Evolutionary conservation across 352 stramenopile species (phyloP).

Genomic region (Pythium scleroteichum): DNA sequence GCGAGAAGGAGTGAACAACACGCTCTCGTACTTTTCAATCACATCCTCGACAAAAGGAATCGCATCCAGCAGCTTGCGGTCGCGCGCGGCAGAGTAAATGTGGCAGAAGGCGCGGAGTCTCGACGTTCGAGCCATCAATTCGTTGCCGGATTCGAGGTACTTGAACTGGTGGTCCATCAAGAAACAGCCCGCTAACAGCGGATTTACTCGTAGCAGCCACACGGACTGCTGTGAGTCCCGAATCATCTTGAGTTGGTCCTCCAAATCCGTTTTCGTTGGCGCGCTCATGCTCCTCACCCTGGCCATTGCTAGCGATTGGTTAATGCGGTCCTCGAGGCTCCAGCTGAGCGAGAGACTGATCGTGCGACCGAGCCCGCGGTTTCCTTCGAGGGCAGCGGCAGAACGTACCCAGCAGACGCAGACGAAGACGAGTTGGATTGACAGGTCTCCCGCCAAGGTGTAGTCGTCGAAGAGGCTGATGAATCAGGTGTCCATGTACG

Average conservation of each 20-base stretch:
- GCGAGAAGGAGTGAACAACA: constrained; percentile 34
- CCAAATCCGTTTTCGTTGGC: constrained; percentile 13
- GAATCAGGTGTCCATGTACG: constrained; percentile 26
- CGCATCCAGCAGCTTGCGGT: constrained; percentile 16
- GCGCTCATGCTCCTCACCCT: neutral
- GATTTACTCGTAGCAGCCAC: constrained; percentile 27
- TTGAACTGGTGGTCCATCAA: constrained; percentile 33
- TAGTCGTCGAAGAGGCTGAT: constrained; percentile 26
- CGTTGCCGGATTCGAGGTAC: constrained; percentile 26
- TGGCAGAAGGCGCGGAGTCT: constrained; percentile 26
- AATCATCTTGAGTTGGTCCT: constrained; percentile 21
- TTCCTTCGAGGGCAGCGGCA: constrained; percentile 31
- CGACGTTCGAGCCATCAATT: constrained; percentile 31
- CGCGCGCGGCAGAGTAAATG: constrained; percentile 30
- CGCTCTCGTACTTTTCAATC: constrained; percentile 26
- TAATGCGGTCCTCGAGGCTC: constrained; percentile 24
- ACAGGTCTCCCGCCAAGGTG: constrained; percentile 18
- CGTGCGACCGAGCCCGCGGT: constrained; percentile 20
- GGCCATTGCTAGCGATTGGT: constrained; percentile 17
- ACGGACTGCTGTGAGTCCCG: constrained; percentile 3
- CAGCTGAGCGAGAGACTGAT: constrained; percentile 29
- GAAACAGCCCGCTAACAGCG: constrained; percentile 31
- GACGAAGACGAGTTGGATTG: constrained; percentile 28
- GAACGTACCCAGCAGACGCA: constrained; percentile 39
- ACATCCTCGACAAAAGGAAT: constrained; percentile 33